Percentiles rank a stretch among this genome's conserved stretches.
Conservation (phyloP, 2,329 filamentous ascomycete genomes). For the Fusarium decemcellulare region DNA sequence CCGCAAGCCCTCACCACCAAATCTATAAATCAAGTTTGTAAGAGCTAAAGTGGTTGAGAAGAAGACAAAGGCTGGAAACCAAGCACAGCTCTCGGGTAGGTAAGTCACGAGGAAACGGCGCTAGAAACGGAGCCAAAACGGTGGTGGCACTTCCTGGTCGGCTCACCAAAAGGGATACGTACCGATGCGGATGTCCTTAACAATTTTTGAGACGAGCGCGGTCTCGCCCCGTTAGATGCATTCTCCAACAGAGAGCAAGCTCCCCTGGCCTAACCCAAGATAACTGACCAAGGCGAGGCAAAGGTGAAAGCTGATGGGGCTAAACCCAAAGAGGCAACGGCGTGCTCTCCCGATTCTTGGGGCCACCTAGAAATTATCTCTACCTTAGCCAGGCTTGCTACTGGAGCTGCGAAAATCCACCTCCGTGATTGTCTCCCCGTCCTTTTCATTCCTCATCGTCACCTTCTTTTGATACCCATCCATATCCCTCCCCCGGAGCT, state of each 20-base stretch:
- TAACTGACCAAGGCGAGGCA: slow-evolving; percentile 25
- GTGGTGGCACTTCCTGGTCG: too few relatives aligned
- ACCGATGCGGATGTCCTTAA: neutral
- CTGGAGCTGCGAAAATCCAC: slow-evolving; percentile 52
- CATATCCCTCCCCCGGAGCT: slow-evolving; percentile 41
- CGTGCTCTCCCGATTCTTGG: slow-evolving; percentile 42
- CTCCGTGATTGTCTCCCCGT: slow-evolving; percentile 48
- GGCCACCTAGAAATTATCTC: slow-evolving; percentile 40
- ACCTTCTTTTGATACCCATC: slow-evolving; percentile 53
- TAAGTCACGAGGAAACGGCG: too few relatives aligned
- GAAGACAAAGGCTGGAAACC: neutral
- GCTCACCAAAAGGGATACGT: too few relatives aligned
- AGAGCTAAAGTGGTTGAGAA: neutral
- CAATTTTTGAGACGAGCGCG: too few relatives aligned
- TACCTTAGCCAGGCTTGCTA: slow-evolving; percentile 42
- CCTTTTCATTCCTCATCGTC: slow-evolving; percentile 47
- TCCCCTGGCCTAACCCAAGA: slow-evolving; percentile 37
- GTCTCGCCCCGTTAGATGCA: too few relatives aligned
- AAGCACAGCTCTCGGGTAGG: slow-evolving; percentile 4
- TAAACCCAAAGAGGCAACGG: slow-evolving; percentile 41
- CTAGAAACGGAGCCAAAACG: too few relatives aligned
- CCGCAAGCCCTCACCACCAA: too few relatives aligned
- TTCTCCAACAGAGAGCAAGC: slow-evolving; percentile 6
- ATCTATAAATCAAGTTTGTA: too few relatives aligned
- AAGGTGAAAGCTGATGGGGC: slow-evolving; percentile 30